phyloP scores from a whole-genome alignment of 768 basidiomycete species.

The Lyophyllum atratum region DNA sequence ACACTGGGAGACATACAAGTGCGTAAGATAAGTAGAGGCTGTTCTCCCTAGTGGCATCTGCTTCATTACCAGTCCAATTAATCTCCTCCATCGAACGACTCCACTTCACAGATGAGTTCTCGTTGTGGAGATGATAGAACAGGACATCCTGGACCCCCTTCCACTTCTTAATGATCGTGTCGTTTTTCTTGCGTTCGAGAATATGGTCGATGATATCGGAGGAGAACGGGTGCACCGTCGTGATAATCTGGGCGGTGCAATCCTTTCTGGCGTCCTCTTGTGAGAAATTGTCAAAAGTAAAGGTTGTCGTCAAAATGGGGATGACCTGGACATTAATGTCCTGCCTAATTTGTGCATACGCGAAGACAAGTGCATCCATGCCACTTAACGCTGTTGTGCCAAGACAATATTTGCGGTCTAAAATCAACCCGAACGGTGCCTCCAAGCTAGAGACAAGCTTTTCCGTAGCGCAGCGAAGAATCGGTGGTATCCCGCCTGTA shows the following conservation, averaged over 20 bases:
- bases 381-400: constrained; percentile 25
- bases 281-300: not conserved
- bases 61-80: constrained; percentile 25
- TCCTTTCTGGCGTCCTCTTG: not conserved
- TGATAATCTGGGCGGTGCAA: not conserved
- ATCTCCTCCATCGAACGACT: constrained; percentile 8
- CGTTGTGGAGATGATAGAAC: constrained; percentile 2
- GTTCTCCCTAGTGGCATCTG: constrained; percentile 17
- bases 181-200: not conserved
- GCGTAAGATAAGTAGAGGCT: constrained; percentile 27
- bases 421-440: constrained; percentile 24
- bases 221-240: not conserved
- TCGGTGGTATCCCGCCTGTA: too few species aligned
- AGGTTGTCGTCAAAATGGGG: constrained; percentile 2
- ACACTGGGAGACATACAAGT: not conserved
- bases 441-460: too few species aligned
- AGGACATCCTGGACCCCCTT: not conserved
- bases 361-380: constrained; percentile 21
- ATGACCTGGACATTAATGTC: constrained; percentile 16
- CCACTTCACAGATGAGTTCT: constrained; percentile 11
- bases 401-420: constrained; percentile 27
- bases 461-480: too few species aligned
- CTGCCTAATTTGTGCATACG: constrained; percentile 6
- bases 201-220: not conserved
- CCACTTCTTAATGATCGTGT: not conserved